Conservation (phyloP, 2,329 filamentous ascomycete species). For the Cadophora sp. region DNA sequence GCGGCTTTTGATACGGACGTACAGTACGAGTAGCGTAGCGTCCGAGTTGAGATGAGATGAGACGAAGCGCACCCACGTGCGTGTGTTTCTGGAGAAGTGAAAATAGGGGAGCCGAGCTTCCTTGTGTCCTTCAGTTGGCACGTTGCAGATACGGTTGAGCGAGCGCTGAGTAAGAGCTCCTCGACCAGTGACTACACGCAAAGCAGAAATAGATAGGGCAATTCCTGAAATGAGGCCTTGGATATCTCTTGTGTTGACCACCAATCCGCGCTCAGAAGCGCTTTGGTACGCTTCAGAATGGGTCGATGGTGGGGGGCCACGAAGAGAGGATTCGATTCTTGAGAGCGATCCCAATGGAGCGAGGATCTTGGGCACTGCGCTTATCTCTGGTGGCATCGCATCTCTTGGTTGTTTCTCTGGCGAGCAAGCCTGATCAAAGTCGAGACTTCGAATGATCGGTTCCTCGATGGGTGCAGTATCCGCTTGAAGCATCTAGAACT, state of each 20-base stretch:
- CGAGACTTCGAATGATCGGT: not conserved
- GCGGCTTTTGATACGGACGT: slow-evolving; percentile 1
- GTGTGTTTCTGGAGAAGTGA: not conserved
- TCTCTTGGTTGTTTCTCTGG: not conserved
- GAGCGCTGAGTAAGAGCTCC: slow-evolving; percentile 6
- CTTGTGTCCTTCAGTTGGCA: not conserved
- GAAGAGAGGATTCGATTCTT: not conserved
- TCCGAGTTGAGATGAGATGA: not conserved
- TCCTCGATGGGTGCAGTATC: not conserved
- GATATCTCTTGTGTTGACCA: not conserved
- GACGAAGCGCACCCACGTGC: not conserved
- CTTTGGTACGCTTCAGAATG: slow-evolving; percentile 11
- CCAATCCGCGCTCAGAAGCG: slow-evolving; percentile 7
- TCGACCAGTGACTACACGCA: not conserved
- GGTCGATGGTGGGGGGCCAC: slow-evolving; percentile 5
- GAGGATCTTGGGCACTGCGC: slow-evolving; percentile 3
- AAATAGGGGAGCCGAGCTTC: not conserved
- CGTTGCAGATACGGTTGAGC: slow-evolving; percentile 9
- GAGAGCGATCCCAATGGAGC: too few relatives aligned
- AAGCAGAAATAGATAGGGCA: slow-evolving; percentile 5
- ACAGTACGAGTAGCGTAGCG: not conserved
- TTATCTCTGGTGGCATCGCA: not conserved
- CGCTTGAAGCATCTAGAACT: not conserved
- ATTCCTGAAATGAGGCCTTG: slow-evolving; percentile 5
- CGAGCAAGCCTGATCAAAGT: not conserved